Evolutionary conservation across 345 rosid genomes (phyloP).

Genomic region (Pistacia vera): DNA sequence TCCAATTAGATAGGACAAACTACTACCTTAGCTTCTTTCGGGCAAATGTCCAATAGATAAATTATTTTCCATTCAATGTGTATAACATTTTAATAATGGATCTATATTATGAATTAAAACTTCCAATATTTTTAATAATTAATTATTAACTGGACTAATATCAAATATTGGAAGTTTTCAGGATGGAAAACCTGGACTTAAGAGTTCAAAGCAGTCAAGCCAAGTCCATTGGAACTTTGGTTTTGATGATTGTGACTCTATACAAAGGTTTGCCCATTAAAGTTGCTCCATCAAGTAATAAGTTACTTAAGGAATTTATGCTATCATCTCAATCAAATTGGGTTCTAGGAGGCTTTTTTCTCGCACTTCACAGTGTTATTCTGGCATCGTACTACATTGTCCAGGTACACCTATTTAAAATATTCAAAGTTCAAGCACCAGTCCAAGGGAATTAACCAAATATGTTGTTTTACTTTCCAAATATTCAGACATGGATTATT

Average conservation of each 20-base stretch:
- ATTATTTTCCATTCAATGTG: background rate
- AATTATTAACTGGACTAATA: background rate
- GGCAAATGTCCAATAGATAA: background rate
- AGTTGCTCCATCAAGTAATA: background rate
- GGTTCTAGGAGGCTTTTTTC: constrained; percentile 19
- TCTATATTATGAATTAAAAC: background rate
- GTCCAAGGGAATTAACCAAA: background rate
- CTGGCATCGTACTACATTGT: constrained; percentile 14
- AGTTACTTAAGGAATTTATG: background rate
- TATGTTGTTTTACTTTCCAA: background rate
- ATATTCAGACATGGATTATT: constrained; percentile 25
- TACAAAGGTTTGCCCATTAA: constrained; percentile 31
- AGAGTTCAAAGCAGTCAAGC: constrained; percentile 28
- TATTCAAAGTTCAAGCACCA: background rate
- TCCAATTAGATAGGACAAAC: too few species aligned
- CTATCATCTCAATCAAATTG: constrained; percentile 11
- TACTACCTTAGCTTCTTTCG: background rate
- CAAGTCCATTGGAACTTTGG: constrained; percentile 27
- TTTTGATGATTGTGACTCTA: constrained; percentile 21
- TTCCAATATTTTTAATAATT: background rate
- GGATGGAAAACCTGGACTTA: constrained; percentile 32
- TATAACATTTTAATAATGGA: background rate
- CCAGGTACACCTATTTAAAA: constrained; percentile 1
- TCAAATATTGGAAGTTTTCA: background rate
- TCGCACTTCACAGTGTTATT: constrained; percentile 10